phyloP scores from a whole-genome alignment of 225 moss, liverwort and hornwort genomes.

The Lunularia cruciata region DNA sequence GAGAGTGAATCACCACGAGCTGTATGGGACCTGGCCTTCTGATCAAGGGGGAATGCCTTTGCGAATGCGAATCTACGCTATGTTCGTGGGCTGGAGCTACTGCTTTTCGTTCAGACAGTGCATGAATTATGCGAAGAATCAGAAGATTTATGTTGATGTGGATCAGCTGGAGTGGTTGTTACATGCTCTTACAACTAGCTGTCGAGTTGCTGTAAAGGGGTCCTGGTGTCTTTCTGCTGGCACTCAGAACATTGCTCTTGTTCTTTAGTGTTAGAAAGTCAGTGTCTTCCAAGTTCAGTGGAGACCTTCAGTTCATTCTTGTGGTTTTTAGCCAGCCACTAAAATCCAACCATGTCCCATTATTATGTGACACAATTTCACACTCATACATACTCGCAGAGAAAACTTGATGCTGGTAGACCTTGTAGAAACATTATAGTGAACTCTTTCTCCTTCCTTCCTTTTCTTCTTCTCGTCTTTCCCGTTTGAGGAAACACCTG shows the following conservation, averaged over 20 bases:
- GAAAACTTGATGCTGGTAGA: conserved; percentile 1
- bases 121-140: conserved; percentile 89
- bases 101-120: conserved; percentile 78
- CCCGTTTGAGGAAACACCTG: background rate
- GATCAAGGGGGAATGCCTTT: conserved; percentile 84
- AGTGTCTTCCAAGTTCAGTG: conserved; percentile 6
- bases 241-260: conserved; percentile 18
- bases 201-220: conserved; percentile 61
- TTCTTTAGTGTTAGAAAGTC: conserved; percentile 17
- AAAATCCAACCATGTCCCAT: background rate
- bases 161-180: conserved; percentile 64
- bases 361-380: background rate
- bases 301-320: conserved; percentile 22
- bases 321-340: conserved; percentile 15
- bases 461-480: background rate
- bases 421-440: background rate
- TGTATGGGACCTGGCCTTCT: conserved; percentile 84
- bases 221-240: conserved; percentile 52
- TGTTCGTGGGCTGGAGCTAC: conserved; percentile 74
- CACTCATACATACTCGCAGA: background rate
- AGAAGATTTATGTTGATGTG: conserved; percentile 63
- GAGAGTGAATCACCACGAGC: conserved; percentile 70
- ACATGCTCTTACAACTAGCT: conserved; percentile 62
- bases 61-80: conserved; percentile 68
- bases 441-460: background rate